These are phyloP conservation scores for Phanerochaete sordida DNA, from an alignment of 768 basidiomycete genomes.

Conservation along the genomic window DNA sequence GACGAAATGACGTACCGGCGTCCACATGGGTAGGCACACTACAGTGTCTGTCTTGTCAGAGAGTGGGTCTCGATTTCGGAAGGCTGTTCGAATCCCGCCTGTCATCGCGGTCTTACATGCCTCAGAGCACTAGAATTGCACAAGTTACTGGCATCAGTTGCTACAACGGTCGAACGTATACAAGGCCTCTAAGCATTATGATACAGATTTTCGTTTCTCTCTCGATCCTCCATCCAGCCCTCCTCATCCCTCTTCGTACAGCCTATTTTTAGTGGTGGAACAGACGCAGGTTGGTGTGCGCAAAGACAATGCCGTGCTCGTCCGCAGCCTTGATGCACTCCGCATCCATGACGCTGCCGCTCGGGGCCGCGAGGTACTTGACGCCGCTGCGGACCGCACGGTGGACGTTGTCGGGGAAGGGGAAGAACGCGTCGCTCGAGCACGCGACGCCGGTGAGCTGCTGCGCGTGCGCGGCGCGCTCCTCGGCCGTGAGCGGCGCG, in stretches of 20 bases:
- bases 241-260: not conserved
- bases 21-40: no score
- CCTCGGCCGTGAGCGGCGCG: constrained; percentile 57
- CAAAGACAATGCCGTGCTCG: constrained; percentile 89
- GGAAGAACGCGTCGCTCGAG: constrained; percentile 99
- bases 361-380: constrained; percentile 85
- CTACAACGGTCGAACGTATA: no score
- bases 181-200: not conserved
- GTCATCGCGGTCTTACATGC: no score
- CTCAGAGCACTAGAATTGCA: no score
- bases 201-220: not conserved
- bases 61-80: no score
- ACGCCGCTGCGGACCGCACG: constrained; percentile 90
- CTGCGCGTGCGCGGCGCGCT: constrained; percentile 70
- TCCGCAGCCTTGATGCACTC: constrained; percentile 97
- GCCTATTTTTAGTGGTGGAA: constrained; percentile 71
- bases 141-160: no score
- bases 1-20: no score
- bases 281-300: constrained; percentile 80
- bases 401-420: constrained; percentile 98
- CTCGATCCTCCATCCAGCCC: not conserved
- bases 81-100: no score
- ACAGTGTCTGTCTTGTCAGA: no score
- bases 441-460: constrained; percentile 85
- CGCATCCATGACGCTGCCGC: constrained; percentile 95